Conservation (phyloP, 1,139 yeast species). For the Debaryomyces subglobosus region DNA sequence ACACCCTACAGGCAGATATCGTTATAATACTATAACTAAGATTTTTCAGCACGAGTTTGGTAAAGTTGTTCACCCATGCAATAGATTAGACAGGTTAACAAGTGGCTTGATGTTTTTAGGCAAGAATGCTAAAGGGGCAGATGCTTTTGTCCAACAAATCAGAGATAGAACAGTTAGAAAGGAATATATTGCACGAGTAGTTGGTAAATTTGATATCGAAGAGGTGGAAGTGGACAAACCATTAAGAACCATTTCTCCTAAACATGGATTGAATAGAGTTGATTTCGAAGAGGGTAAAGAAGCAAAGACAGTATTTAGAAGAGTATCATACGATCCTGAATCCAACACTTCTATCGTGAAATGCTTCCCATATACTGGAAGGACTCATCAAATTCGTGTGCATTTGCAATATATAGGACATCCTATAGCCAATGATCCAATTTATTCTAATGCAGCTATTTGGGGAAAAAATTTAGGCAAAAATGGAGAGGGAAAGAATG, state of each 20-base stretch:
- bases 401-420: slow-evolving; percentile 85
- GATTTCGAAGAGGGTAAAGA: slow-evolving; percentile 68
- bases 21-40: slow-evolving; percentile 86
- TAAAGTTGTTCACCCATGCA: slow-evolving; percentile 79
- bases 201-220: slow-evolving; percentile 73
- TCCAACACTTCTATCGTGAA: slow-evolving; percentile 69
- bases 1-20: slow-evolving; percentile 93
- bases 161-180: slow-evolving; percentile 76
- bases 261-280: slow-evolving; percentile 74
- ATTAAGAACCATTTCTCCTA: slow-evolving; percentile 72
- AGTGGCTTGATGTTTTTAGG: slow-evolving; percentile 96
- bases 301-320: slow-evolving; percentile 54
- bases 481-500: slow-evolving; percentile 53
- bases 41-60: slow-evolving; percentile 71
- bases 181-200: slow-evolving; percentile 85
- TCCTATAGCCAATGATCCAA: slow-evolving; percentile 95
- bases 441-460: slow-evolving; percentile 64
- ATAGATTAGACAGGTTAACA: slow-evolving; percentile 86
- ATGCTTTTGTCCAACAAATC: slow-evolving; percentile 71
- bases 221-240: slow-evolving; percentile 67
- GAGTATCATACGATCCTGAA: slow-evolving; percentile 62
- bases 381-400: slow-evolving; percentile 94
- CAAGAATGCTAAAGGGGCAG: slow-evolving; percentile 80
- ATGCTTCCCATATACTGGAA: slow-evolving; percentile 85
- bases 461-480: slow-evolving; percentile 74